These are phyloP conservation scores for Pilobolus umbonatus DNA, from an alignment of 192 early-diverging fungal species.

Conservation along the genomic window DNA sequence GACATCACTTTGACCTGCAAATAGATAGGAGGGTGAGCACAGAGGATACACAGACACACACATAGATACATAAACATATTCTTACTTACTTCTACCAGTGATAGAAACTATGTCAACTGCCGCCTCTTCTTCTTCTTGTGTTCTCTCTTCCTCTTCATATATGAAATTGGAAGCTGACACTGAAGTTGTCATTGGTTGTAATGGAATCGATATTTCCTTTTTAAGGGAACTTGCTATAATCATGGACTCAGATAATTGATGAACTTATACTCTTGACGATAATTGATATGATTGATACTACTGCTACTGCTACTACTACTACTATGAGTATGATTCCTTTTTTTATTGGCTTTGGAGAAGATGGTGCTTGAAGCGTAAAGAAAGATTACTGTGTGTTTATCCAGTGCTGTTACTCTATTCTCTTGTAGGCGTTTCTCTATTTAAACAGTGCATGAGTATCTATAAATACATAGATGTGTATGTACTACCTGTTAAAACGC, in stretches of 20 bases:
- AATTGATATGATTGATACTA: conserved; percentile 25
- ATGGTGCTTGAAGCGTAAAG: conserved; percentile 38
- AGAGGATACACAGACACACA: not conserved
- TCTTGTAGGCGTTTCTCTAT: conserved; percentile 19
- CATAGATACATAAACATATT: not conserved
- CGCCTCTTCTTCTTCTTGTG: not conserved
- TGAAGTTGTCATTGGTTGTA: conserved; percentile 15
- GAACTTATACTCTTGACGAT: not conserved
- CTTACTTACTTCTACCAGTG: conserved; percentile 5
- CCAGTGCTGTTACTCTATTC: conserved; percentile 37
- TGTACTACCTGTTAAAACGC: conserved; percentile 10
- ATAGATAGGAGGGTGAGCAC: not conserved
- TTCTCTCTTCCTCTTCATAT: not conserved
- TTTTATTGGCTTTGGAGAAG: conserved; percentile 39
- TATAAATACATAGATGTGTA: not conserved
- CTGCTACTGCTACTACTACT: conserved; percentile 31
- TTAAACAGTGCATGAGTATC: not conserved
- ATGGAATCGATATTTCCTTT: conserved; percentile 22
- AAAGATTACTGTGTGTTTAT: conserved; percentile 32
- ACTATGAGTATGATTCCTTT: conserved; percentile 23
- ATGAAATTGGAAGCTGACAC: conserved; percentile 2
- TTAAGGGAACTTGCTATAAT: conserved; percentile 24
- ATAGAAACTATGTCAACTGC: conserved; percentile 6
- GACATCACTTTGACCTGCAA: conserved; percentile 7
- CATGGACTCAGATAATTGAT: conserved; percentile 12